Evolutionary conservation across 2,329 filamentous ascomycete genomes (phyloP).

Genomic region (Alternaria sp.): DNA sequence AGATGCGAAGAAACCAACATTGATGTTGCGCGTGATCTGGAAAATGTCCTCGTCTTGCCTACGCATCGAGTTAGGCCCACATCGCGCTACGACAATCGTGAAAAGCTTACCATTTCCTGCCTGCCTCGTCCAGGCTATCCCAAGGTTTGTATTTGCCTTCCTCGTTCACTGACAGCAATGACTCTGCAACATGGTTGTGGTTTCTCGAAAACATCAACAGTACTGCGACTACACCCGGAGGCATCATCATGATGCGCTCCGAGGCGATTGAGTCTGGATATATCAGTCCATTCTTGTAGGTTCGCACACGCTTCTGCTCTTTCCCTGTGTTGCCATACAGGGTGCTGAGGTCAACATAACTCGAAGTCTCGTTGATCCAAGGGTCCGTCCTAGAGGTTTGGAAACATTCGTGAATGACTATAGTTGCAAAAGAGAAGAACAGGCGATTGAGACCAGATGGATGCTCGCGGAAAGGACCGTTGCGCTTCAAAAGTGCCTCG

Average conservation of each 20-base stretch:
- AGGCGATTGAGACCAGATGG: conserved; percentile 74
- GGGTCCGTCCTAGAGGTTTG: conserved; percentile 68
- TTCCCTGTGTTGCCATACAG: conserved; percentile 73
- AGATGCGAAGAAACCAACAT: conserved; percentile 62
- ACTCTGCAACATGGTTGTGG: conserved; percentile 83
- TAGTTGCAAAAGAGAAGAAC: conserved; percentile 75
- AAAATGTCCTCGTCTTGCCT: conserved; percentile 44
- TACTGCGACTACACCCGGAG: conserved; percentile 71
- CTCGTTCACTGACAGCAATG: conserved; percentile 83
- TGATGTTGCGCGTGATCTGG: conserved; percentile 67
- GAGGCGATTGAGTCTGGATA: conserved; percentile 75
- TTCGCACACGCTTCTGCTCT: conserved; percentile 70
- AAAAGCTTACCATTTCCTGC: conserved; percentile 46
- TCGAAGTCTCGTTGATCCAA: conserved; percentile 71
- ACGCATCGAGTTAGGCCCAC: conserved; percentile 19
- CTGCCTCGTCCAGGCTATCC: conserved; percentile 64
- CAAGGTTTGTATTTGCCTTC: conserved; percentile 75
- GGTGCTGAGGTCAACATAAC: conserved; percentile 75
- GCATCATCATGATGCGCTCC: conserved; percentile 69
- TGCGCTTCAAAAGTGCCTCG: conserved; percentile 70
- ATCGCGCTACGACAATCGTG: background rate
- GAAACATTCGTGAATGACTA: conserved; percentile 69
- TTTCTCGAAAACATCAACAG: conserved; percentile 74
- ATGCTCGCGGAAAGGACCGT: conserved; percentile 67
- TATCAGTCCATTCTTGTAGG: conserved; percentile 70